Percentiles rank a stretch among this genome's conserved stretches.
Evolutionary conservation across 306 rosid genomes (phyloP).

Genomic region (Sicyos baderoa): DNA sequence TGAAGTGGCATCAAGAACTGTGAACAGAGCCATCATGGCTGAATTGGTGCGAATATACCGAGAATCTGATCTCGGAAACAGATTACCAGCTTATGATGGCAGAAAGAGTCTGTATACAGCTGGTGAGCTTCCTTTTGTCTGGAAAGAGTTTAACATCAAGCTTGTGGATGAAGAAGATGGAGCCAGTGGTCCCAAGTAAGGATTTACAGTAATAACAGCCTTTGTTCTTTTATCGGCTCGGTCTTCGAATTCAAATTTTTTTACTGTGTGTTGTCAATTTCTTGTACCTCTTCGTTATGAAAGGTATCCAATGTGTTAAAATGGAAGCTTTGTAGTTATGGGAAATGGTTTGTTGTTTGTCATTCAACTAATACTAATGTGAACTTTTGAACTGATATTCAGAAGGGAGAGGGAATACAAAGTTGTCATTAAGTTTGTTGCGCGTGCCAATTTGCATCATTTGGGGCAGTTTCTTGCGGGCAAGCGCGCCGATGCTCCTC

Average conservation of each 20-base stretch:
- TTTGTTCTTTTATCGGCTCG: neutral
- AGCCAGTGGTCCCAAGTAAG: constrained; percentile 69
- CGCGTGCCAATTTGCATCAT: constrained; percentile 90
- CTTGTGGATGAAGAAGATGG: constrained; percentile 68
- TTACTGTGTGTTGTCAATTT: constrained; percentile 7
- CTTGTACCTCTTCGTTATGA: neutral
- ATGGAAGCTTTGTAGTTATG: neutral
- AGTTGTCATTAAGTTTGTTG: constrained; percentile 80
- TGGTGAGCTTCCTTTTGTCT: constrained; percentile 83
- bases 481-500: constrained; percentile 84
- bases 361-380: neutral
- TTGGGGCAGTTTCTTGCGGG: constrained; percentile 92
- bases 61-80: constrained; percentile 84
- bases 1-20: constrained; percentile 73
- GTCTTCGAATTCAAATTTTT: neutral
- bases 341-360: neutral
- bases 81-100: constrained; percentile 98
- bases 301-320: neutral
- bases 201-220: constrained; percentile 4
- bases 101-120: constrained; percentile 94
- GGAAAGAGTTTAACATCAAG: constrained; percentile 78
- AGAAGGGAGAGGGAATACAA: constrained; percentile 69
- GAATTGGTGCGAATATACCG: constrained; percentile 77
- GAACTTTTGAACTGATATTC: constrained; percentile 23
- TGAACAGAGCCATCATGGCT: constrained; percentile 83